Base-by-base conservation (phyloP, 768 basidiomycete species). In the Tricholoma terreum region DNA sequence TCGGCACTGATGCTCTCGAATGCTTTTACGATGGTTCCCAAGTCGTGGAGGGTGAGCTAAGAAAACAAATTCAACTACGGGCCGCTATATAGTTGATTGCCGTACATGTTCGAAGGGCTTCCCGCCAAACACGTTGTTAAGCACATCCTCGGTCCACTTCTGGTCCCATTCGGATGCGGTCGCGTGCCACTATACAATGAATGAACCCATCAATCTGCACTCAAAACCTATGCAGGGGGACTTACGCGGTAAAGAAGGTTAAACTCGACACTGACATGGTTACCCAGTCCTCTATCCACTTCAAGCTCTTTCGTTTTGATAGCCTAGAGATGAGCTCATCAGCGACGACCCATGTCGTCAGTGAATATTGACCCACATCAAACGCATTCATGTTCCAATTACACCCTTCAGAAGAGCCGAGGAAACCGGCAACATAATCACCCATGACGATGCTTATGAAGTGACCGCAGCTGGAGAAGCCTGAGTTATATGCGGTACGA, bases 201-300 rank as follows among this genome's bases (percentile, higher is more conserved):
- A 4, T 14, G 36, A 12, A 8, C 24, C 22, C 0, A 21, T 43
- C 38, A 15, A 51, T n/a, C n/a, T n/a, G 14, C 33, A 35, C 22
- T 14, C 17, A 50, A 11, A 9, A 52, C 22, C 12, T 8, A n/a
- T 8, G 1, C 5, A 19, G 30, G 6, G 49, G 19, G 8, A 62
- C 70, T 46, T 59, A 77, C 77, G 34, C 77, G 57, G 66, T 80
- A 80, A 2, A 80, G 65, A n/a, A 78, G 52, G 45, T 77, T 88
- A 73, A 89, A 90, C 64, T 90, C 89, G 24, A 87, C 75, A 24
- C 86, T 88, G 54, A 79, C 78, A 56, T 81, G 81, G 61, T 89
- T 89, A 14, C 89, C 89, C 43, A 77, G 71, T 6, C 87, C 89
- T 9, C 84, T 77, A 2, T 63, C 63, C 3, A 77, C 71, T 42